Base-by-base conservation (phyloP, 2,329 filamentous ascomycete species). In the Dactylellina leptospora region DNA sequence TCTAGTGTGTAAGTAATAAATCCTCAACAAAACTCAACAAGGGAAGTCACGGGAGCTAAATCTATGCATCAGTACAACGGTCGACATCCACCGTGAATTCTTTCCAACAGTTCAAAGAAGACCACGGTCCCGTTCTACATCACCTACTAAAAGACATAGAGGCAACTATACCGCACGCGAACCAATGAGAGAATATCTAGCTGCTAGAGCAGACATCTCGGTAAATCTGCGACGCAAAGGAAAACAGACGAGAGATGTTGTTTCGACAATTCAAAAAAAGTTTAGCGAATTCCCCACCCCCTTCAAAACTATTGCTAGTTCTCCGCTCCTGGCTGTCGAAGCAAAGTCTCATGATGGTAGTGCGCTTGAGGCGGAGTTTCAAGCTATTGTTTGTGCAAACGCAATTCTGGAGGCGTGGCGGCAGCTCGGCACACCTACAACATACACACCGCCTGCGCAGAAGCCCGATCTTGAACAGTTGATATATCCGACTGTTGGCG, bases 401-500 rank as follows among this genome's bases (percentile, higher is more conserved):
- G 33, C 53, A 44, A 58, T 58, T 20, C 30, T 58, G 25, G 36
- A 58, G 40, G 27, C 53, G n/a, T 58, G 53, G 53, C 36, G 53
- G 10, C 25, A 45, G 5, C 36, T 58, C 18, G 53, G 53, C 16
- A 27, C 18, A 25, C 30, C 50, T 36, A 38, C 30, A 5, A n/a
- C 20, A 38, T 55, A 55, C 28, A 42, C 51, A 4, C 18, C 30
- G 11, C 5, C 28, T 5, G 11, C 6, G 6, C 28, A 33, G 11
- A 33, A 5, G 28, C 11, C 6, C 28, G 28, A 33, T 11, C n/a
- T n/a, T n/a, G n/a, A n/a, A n/a, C n/a, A n/a, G n/a, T 33, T 33
- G 28, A 11, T 5, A 6, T 33, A 33, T 33, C 28, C 28, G 5
- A 33, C 28, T 33, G 11, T 11, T 5, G 11, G 6, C 6, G 28